phyloP scores from a whole-genome alignment of 2,329 filamentous ascomycete species.

The Pseudofabraea citricarpa region DNA sequence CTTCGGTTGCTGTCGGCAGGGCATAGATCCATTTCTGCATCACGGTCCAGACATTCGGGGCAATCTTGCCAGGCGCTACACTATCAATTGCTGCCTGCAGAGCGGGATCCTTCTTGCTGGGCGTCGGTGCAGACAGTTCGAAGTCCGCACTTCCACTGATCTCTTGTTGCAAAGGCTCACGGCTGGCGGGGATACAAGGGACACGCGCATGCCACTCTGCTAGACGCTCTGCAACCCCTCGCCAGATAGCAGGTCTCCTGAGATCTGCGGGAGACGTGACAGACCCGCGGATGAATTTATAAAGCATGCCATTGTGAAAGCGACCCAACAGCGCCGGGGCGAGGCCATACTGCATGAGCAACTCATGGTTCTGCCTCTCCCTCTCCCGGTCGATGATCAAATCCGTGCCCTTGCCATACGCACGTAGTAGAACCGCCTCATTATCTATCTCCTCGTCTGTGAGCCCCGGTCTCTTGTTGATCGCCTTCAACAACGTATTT shows the following conservation, averaged over 20 bases:
- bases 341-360: conserved; percentile 77
- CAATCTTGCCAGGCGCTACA: conserved; percentile 61
- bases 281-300: conserved; percentile 79
- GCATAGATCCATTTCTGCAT: conserved; percentile 95
- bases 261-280: conserved; percentile 80
- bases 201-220: conserved; percentile 88
- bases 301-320: conserved; percentile 94
- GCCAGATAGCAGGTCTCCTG: conserved; percentile 69
- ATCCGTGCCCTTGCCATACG: conserved; percentile 92
- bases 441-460: conserved; percentile 74
- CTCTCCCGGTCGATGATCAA: conserved; percentile 94
- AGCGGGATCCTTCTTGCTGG: conserved; percentile 29
- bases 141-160: conserved; percentile 31
- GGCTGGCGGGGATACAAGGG: conserved; percentile 45
- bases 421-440: conserved; percentile 82
- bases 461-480: conserved; percentile 63
- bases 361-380: conserved; percentile 73
- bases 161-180: conserved; percentile 24
- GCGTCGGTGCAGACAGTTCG: conserved; percentile 20
- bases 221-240: conserved; percentile 75
- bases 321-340: conserved; percentile 84
- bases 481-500: conserved; percentile 81
- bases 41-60: conserved; percentile 90
- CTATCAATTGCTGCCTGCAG: conserved; percentile 40
- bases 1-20: conserved; percentile 67